Evolutionary conservation across 2,329 filamentous ascomycete genomes (phyloP).

Genomic region (Fusarium virguliforme): DNA sequence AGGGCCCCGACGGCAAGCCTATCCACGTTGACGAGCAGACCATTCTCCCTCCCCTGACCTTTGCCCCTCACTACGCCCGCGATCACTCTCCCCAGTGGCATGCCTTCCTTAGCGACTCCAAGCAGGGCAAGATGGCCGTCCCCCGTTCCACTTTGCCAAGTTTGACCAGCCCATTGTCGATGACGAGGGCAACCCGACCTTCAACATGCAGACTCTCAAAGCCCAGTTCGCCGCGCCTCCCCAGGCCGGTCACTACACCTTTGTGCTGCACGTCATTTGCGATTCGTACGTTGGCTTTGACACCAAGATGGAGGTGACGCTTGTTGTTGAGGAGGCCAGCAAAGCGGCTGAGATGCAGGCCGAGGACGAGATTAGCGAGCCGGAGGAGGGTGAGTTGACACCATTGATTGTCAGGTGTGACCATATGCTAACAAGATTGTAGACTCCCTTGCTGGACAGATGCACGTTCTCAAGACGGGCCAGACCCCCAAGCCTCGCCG

Average conservation of each 20-base stretch:
- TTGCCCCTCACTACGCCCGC: slow-evolving; percentile 90
- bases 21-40: slow-evolving; percentile 73
- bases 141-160: slow-evolving; percentile 93
- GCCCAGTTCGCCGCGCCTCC: slow-evolving; percentile 97
- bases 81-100: slow-evolving; percentile 95
- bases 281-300: slow-evolving; percentile 97
- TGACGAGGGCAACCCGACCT: slow-evolving; percentile 87
- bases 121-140: slow-evolving; percentile 97
- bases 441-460: slow-evolving; percentile 93
- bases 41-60: slow-evolving; percentile 86
- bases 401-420: background rate
- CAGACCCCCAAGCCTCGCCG: slow-evolving; percentile 72
- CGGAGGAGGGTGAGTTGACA: slow-evolving; percentile 86
- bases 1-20: slow-evolving; percentile 72
- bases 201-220: slow-evolving; percentile 95
- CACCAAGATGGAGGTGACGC: slow-evolving; percentile 89
- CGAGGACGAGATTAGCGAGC: slow-evolving; percentile 97
- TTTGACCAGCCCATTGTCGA: slow-evolving; percentile 93
- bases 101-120: slow-evolving; percentile 93
- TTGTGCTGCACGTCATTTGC: slow-evolving; percentile 93
- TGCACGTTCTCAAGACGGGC: slow-evolving; percentile 87
- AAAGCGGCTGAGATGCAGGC: slow-evolving; percentile 85
- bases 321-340: slow-evolving; percentile 89
- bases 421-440: slow-evolving; percentile 47
- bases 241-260: slow-evolving; percentile 92